These are phyloP conservation scores for Alternaria sp. DNA, from an alignment of 2,329 filamentous ascomycete genomes.

Conservation along the genomic window DNA sequence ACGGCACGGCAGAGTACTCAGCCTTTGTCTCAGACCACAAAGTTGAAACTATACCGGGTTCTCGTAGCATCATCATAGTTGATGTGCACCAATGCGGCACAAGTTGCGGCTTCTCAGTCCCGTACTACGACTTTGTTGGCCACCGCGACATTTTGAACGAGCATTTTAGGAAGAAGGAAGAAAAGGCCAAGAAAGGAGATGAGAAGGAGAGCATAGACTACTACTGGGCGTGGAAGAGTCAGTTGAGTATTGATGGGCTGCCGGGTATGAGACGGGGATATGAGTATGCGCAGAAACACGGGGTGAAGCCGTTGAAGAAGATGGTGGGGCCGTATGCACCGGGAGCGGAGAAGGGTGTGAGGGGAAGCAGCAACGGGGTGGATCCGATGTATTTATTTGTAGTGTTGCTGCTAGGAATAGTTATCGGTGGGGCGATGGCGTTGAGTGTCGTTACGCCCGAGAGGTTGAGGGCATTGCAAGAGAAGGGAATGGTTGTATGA, in stretches of 20 bases:
- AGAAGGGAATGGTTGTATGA: constrained; percentile 32
- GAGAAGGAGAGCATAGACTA: constrained; percentile 53
- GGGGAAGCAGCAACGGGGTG: background rate
- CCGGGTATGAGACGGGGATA: constrained; percentile 55
- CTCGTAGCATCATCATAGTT: constrained; percentile 53
- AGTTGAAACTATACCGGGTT: constrained; percentile 50
- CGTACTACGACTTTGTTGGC: constrained; percentile 55
- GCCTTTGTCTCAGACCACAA: constrained; percentile 46
- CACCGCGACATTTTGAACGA: constrained; percentile 54
- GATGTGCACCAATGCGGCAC: constrained; percentile 56
- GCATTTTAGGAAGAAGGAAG: constrained; percentile 52
- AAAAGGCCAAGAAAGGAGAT: constrained; percentile 47
- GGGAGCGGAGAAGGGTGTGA: constrained; percentile 16
- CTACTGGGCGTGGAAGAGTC: constrained; percentile 58
- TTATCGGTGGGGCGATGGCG: constrained; percentile 41
- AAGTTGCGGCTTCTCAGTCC: constrained; percentile 56
- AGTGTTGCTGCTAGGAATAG: constrained; percentile 41
- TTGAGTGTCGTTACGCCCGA: constrained; percentile 39
- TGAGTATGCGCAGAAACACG: constrained; percentile 47
- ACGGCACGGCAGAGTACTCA: constrained; percentile 47
- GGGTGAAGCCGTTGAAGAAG: constrained; percentile 54
- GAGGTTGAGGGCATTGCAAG: constrained; percentile 29
- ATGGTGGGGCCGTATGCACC: constrained; percentile 52
- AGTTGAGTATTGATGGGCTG: constrained; percentile 55
- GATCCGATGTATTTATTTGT: constrained; percentile 37